phyloP scores from a whole-genome alignment of 139 green algal species.

The Gonium pectorale region DNA sequence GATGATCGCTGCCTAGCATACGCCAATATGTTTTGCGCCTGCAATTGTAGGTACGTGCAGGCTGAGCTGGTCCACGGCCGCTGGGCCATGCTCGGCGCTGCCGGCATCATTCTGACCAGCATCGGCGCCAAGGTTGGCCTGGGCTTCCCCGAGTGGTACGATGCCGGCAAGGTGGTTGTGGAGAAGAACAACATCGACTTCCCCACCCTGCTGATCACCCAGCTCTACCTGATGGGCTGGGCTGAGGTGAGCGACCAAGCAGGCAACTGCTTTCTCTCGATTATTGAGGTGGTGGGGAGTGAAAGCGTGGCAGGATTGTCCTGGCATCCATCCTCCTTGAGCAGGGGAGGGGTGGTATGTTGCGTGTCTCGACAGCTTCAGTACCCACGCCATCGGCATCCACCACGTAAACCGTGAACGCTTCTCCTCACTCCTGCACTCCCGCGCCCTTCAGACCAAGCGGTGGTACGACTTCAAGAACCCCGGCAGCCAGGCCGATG shows the following conservation, averaged over 20 bases:
- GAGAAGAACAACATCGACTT: slow-evolving; percentile 78
- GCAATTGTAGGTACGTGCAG: slow-evolving; percentile 78
- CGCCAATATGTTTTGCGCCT: background rate
- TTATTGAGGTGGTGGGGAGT: too few relatives aligned
- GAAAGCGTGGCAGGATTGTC: too few relatives aligned
- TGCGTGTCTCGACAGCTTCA: too few relatives aligned
- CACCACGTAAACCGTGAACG: too few relatives aligned
- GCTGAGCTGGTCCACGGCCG: slow-evolving; percentile 87
- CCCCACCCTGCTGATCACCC: slow-evolving; percentile 71
- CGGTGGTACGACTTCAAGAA: slow-evolving; percentile 86
- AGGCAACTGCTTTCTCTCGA: too few relatives aligned
- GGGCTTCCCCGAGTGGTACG: slow-evolving; percentile 77
- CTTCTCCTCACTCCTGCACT: background rate
- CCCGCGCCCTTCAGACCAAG: slow-evolving; percentile 72
- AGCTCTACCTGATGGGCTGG: slow-evolving; percentile 82
- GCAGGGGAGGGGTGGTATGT: too few relatives aligned
- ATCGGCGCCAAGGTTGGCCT: slow-evolving; percentile 61
- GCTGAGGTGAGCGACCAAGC: slow-evolving; percentile 75
- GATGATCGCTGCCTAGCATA: background rate
- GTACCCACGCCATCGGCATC: too few relatives aligned
- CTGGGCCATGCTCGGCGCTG: slow-evolving; percentile 83
- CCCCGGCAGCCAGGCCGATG: slow-evolving; percentile 86
- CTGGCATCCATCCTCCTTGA: too few relatives aligned
- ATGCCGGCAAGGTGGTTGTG: slow-evolving; percentile 79
- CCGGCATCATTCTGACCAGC: slow-evolving; percentile 77